These are phyloP conservation scores for Mucor racemosus DNA, from an alignment of 371 early-diverging fungal genomes.

Conservation along the genomic window DNA sequence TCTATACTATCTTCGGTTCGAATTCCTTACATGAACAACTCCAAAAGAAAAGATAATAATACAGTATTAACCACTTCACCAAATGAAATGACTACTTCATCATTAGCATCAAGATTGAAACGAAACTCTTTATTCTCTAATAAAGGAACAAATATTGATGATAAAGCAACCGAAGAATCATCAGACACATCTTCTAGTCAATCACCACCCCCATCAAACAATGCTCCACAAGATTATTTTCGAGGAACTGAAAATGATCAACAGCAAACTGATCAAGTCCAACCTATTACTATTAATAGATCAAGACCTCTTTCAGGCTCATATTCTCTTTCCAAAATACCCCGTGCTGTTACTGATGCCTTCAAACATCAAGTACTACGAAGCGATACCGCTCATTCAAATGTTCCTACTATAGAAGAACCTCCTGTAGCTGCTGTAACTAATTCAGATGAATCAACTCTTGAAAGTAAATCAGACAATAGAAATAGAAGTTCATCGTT, in stretches of 20 bases:
- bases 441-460: not conserved
- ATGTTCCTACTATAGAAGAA: not conserved
- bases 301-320: conserved; percentile 8
- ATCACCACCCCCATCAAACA: not conserved
- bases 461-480: not conserved
- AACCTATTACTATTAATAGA: not conserved
- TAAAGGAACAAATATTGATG: not conserved
- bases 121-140: conserved; percentile 8
- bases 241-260: not conserved
- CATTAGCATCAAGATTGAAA: not conserved
- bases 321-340: conserved; percentile 24
- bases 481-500: conserved; percentile 14
- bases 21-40: not conserved
- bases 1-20: not conserved
- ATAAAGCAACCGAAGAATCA: not conserved
- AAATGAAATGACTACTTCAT: not conserved
- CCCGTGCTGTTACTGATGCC: conserved; percentile 24
- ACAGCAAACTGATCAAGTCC: not conserved
- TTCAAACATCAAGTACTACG: conserved; percentile 23
- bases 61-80: not conserved
- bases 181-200: not conserved
- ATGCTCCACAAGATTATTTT: not conserved
- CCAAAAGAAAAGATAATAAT: not conserved
- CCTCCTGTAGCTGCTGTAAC: not conserved
- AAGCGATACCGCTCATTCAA: not conserved